Conservation (phyloP, 2,329 filamentous ascomycete genomes). For the Talaromyces piceae region DNA sequence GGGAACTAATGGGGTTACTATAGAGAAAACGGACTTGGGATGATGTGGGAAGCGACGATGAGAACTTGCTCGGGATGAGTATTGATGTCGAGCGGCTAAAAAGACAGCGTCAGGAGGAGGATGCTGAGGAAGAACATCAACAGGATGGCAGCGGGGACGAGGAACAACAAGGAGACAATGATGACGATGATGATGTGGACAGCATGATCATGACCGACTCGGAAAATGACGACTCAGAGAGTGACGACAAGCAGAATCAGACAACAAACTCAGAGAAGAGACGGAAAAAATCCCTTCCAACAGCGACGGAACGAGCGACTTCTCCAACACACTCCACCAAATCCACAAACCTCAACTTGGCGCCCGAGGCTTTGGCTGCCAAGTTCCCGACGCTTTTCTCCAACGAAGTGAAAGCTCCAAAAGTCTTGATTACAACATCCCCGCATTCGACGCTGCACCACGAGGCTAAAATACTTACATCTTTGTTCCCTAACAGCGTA, state of each 20-base stretch:
- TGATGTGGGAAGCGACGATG: constrained; percentile 52
- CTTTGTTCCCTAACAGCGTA: constrained; percentile 68
- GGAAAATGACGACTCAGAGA: constrained; percentile 37
- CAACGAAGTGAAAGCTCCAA: constrained; percentile 51
- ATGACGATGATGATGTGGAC: constrained; percentile 55
- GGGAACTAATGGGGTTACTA: not conserved
- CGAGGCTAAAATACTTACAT: constrained; percentile 69
- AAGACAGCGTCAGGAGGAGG: constrained; percentile 39
- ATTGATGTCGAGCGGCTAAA: constrained; percentile 45
- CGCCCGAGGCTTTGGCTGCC: constrained; percentile 52
- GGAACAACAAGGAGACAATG: constrained; percentile 25
- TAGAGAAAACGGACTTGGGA: constrained; percentile 84
- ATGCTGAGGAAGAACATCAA: constrained; percentile 31
- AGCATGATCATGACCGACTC: constrained; percentile 61
- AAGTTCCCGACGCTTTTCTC: constrained; percentile 57
- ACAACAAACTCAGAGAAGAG: constrained; percentile 11
- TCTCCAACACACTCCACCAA: constrained; percentile 50
- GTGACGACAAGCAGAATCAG: constrained; percentile 33
- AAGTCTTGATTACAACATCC: constrained; percentile 86
- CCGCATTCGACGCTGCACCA: constrained; percentile 82
- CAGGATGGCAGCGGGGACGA: constrained; percentile 9
- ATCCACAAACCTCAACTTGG: constrained; percentile 53
- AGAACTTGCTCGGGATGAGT: constrained; percentile 39
- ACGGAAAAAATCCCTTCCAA: constrained; percentile 27
- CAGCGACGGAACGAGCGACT: constrained; percentile 43